phyloP scores from a whole-genome alignment of 2,329 filamentous ascomycete genomes.

The Cladosporium phlei region DNA sequence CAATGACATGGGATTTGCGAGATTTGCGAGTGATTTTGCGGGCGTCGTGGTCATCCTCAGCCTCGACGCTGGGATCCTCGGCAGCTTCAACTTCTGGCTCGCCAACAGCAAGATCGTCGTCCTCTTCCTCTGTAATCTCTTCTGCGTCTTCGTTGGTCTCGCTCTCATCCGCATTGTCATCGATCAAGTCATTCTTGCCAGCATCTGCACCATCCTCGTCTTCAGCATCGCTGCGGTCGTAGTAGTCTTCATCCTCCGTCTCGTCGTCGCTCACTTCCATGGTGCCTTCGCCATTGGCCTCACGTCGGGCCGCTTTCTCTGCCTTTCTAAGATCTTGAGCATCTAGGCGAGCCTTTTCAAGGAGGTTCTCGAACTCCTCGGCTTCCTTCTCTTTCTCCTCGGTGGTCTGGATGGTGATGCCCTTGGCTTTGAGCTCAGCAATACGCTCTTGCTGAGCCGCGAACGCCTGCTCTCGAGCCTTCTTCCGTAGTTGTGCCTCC shows the following conservation, averaged over 20 bases:
- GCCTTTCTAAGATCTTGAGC: conserved; percentile 71
- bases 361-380: conserved; percentile 78
- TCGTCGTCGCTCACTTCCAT: conserved; percentile 51
- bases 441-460: conserved; percentile 72
- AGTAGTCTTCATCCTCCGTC: conserved; percentile 48
- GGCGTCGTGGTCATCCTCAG: conserved; percentile 8
- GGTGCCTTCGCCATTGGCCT: conserved; percentile 46
- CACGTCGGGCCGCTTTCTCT: conserved; percentile 70
- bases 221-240: conserved; percentile 37
- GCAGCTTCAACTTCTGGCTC: conserved; percentile 17
- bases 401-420: conserved; percentile 73
- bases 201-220: conserved; percentile 32
- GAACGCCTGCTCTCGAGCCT: conserved; percentile 74
- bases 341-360: conserved; percentile 77
- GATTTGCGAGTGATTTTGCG: conserved; percentile 20
- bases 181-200: conserved; percentile 29
- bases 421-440: conserved; percentile 70
- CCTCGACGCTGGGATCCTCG: conserved; percentile 1
- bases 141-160: conserved; percentile 35
- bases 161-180: conserved; percentile 25
- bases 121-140: conserved; percentile 19
- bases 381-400: conserved; percentile 82
- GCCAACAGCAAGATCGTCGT: conserved; percentile 31
- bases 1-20: conserved; percentile 30
- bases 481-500: conserved; percentile 61